Evolutionary conservation across 169 alveolate species (phyloP), one percentile per base, ranked within the genome.

Genomic region (Cryptosporidium canis): DNA sequence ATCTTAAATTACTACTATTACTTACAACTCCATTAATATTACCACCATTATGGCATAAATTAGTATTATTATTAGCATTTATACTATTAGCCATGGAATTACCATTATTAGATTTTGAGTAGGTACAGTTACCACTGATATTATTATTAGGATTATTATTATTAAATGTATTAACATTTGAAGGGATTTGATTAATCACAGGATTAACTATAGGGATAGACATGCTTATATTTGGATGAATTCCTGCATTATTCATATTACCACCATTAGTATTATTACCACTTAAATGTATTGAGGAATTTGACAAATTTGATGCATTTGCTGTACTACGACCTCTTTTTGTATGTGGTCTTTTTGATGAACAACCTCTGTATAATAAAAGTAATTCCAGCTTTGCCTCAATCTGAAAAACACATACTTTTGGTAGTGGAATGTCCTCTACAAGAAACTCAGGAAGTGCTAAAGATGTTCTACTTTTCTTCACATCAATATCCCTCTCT

Each of bases 291-390:
- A 51, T 21, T 1, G 63, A 8, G 9, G 4, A 33, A 51, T 51
- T 51, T 0, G 63, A 51, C 24, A 33, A n/a, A 51, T 51, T 51
- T 14, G 35, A 14, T 51, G 11, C 2, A 51, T 51, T 48, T 51
- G 18, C 44, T 53, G 53, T 35, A 31, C 55, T 70, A 18, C 87
- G 51, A 24, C 77, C 77, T 41, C 87, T 77, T 45, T 77, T 77
- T 56, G 87, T 77, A 37, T 77, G 87, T 58, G 87, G 87, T n/a
- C 87, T 77, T 44, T 77, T 77, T 56, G 87, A 77, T 5, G 87
- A 77, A 63, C 87, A 77, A 11, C 87, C 87, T 77, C 87, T 77
- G 45, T 77, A 77, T 77, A 77, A 77, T 55, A 77, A 77, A 11
- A 77, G 14, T 77, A 77, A 55, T 31, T 77, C 87, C 11, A 77